These are phyloP conservation scores for Rhizoctonia solani DNA, from an alignment of 1,284 basidiomycete genomes.

Conservation along the genomic window DNA sequence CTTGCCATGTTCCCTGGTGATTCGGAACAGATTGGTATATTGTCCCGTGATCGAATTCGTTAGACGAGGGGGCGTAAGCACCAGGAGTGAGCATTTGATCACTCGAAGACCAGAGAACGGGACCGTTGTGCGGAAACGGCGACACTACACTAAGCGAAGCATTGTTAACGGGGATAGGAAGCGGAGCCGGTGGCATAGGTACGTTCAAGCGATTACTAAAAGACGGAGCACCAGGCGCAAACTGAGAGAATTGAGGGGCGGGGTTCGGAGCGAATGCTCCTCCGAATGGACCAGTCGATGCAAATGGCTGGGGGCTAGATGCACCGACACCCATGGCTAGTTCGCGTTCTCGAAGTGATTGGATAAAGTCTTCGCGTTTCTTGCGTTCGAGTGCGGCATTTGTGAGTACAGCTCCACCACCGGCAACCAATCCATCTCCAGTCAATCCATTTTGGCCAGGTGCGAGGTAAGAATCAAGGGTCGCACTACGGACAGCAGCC, in stretches of 20 bases:
- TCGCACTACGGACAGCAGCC: constrained; percentile 2
- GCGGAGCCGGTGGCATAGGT: constrained; percentile 8
- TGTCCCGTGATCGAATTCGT: neutral
- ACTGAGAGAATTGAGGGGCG: constrained; percentile 1
- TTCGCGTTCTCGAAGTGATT: constrained; percentile 20
- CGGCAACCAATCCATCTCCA: constrained; percentile 6
- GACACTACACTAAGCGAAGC: constrained; percentile 6
- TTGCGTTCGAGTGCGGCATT: constrained; percentile 22
- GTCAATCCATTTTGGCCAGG: neutral
- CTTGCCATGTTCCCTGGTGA: neutral
- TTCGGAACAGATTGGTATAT: constrained; percentile 12
- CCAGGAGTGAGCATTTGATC: neutral
- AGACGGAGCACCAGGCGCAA: neutral
- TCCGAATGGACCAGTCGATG: neutral
- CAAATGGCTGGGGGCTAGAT: neutral
- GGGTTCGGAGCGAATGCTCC: constrained; percentile 14
- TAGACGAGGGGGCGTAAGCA: neutral
- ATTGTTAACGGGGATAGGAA: constrained; percentile 8
- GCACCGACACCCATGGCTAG: constrained; percentile 22
- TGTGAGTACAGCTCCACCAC: neutral
- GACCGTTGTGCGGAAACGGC: constrained; percentile 22
- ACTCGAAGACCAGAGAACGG: constrained; percentile 16
- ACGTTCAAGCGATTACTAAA: neutral
- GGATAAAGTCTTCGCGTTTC: constrained; percentile 27
- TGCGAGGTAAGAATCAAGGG: constrained; percentile 8